Percentiles rank a stretch among this genome's conserved stretches.
Conservation (phyloP, 768 basidiomycete genomes). For the Suillus occidentalis region DNA sequence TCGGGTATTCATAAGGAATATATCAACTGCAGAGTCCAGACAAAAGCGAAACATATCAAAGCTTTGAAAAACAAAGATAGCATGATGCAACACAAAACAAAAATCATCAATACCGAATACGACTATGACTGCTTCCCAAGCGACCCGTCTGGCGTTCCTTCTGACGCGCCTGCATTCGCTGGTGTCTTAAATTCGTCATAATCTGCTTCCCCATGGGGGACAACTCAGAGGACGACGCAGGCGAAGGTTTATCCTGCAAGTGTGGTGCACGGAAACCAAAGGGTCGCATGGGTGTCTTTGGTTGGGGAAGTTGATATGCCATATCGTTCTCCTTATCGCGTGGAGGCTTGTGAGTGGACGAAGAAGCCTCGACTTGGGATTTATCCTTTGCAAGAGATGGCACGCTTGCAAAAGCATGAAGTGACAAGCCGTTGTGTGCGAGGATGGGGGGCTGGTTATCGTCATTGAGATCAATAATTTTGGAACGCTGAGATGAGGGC, state of each 20-base stretch:
- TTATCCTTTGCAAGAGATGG: constrained; percentile 2
- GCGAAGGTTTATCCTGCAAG: constrained; percentile 45
- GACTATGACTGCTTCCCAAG: constrained; percentile 32
- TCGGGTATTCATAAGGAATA: constrained; percentile 11
- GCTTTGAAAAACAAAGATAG: constrained; percentile 13
- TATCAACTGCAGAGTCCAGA: not conserved
- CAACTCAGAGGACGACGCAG: constrained; percentile 71
- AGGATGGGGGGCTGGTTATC: constrained; percentile 7
- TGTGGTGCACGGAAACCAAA: constrained; percentile 38
- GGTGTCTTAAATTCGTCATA: constrained; percentile 60
- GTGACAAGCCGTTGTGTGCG: constrained; percentile 5
- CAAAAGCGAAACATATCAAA: constrained; percentile 8
- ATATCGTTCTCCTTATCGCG: constrained; percentile 25
- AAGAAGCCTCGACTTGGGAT: constrained; percentile 1
- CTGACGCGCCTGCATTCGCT: constrained; percentile 35
- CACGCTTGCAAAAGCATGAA: constrained; percentile 5
- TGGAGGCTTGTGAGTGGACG: too few relatives aligned
- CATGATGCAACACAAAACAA: not conserved
- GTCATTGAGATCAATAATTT: constrained; percentile 12
- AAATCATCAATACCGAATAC: constrained; percentile 25
- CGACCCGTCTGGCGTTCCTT: constrained; percentile 32
- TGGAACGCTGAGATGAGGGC: constrained; percentile 7
- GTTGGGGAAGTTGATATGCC: constrained; percentile 34
- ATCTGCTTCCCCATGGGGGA: constrained; percentile 67
- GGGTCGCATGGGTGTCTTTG: constrained; percentile 44